phyloP scores from a whole-genome alignment of 495 filamentous ascomycete species.

The Amniculicola lignicola region DNA sequence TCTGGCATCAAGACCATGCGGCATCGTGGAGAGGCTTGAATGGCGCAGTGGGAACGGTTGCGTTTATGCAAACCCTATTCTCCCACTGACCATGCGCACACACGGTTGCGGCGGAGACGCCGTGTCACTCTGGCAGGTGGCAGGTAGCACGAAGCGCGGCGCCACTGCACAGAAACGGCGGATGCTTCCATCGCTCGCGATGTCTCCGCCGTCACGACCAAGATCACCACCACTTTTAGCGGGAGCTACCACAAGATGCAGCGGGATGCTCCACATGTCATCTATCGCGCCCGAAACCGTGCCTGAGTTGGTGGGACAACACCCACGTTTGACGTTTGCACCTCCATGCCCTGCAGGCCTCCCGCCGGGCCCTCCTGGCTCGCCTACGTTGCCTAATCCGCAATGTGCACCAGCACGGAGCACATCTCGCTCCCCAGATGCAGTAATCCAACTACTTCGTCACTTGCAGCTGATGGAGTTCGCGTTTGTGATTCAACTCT shows the following conservation, averaged over 20 bases:
- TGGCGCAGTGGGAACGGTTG: not conserved
- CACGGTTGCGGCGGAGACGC: not conserved
- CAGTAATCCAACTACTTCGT: not conserved
- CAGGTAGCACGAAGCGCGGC: not conserved
- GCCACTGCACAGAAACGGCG: not conserved
- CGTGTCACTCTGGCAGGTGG: not conserved
- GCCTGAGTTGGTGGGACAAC: not conserved
- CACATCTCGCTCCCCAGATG: not conserved
- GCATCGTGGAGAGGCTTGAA: not conserved
- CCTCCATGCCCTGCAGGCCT: not conserved
- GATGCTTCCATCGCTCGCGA: too few species aligned
- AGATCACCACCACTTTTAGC: too few species aligned
- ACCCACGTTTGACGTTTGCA: not conserved
- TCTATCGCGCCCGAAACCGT: not conserved
- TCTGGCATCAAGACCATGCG: not conserved
- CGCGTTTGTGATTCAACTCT: conserved; percentile 1
- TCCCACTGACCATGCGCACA: not conserved
- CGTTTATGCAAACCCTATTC: not conserved
- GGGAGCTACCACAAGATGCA: not conserved
- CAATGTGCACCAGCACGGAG: not conserved
- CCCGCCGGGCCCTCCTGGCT: not conserved
- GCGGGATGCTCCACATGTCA: not conserved
- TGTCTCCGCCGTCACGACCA: too few species aligned
- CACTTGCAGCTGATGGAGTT: conserved; percentile 7
- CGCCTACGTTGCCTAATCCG: not conserved